Base-by-base conservation (phyloP, 2,329 filamentous ascomycete genomes). In the Didymella sp. region DNA sequence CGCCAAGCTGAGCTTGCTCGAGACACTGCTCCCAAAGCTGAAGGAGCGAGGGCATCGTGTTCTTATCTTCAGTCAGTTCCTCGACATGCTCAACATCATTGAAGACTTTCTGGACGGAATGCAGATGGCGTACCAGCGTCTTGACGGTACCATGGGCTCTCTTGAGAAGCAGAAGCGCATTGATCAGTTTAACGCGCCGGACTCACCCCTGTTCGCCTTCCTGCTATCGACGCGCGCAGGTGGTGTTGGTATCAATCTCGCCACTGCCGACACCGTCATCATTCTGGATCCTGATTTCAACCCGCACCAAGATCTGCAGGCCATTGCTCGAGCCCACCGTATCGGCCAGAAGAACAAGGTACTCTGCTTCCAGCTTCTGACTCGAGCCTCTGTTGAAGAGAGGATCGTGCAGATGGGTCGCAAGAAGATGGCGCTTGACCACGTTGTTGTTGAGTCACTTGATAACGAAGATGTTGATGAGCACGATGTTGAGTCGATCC, bases 201-300 rank as follows among this genome's bases (percentile, higher is more conserved):
- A 89, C 51, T 98, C 94, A 0, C 79, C 85, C 0, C 80, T 96
- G 0, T 99, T 98, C 73, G 92, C 90, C 0, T 98, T 99, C 76
- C 78, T 99, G 17, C 82, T 99, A 0, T 98, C 94, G 0, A 99
- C 96, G 3, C 88, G 95, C 61, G 93, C 96, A 17, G 95, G 95
- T 51, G 95, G 96, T 69, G 94, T 99, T 0, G 96, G 95, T 15
- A 99, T 99, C 80, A 99, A 99, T 72, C 83, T 99, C 52, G 95
- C 95, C 0, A 96, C 93, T 7, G 95, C 95, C 2, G 95, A 99
- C 71, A 99, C 95, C 0, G 96, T 99, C 59, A 97, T 99, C 63
- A 97, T 99, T 63, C 87, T 98, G 64, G 93, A 99, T 68, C 92
- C 92, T 0, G 95, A 99, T 72, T 98, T 96, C 81, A 99, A 99